These are phyloP conservation scores for Boletus pseudo-olivaceus DNA, from an alignment of 768 basidiomycete species.

Conservation along the genomic window DNA sequence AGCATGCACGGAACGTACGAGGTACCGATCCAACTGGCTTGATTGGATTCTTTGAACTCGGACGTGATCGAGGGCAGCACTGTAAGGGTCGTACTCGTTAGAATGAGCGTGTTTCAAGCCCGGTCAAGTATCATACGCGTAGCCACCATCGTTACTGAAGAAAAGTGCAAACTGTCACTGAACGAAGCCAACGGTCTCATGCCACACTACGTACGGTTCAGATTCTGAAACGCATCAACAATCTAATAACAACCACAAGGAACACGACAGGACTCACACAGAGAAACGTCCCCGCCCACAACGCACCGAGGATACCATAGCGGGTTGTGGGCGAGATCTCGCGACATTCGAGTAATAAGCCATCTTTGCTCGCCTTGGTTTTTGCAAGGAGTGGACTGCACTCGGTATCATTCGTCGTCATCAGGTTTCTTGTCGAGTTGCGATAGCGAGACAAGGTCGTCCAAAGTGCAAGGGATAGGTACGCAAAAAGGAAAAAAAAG, in stretches of 20 bases:
- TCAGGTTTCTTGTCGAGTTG: background rate
- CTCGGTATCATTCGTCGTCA: conserved; percentile 16
- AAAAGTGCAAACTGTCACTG: background rate
- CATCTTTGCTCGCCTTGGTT: background rate
- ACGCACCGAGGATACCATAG: conserved; percentile 60
- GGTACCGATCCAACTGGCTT: conserved; percentile 29
- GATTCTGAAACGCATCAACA: background rate
- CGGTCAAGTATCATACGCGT: conserved; percentile 7
- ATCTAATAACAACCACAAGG: background rate
- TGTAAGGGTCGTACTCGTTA: background rate
- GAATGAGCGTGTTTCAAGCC: background rate
- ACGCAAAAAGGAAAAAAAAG: background rate
- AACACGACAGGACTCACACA: conserved; percentile 44
- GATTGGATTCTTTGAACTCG: conserved; percentile 25
- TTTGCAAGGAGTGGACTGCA: conserved; percentile 26
- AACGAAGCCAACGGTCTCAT: background rate
- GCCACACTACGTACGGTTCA: conserved; percentile 11
- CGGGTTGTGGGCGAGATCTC: conserved; percentile 57
- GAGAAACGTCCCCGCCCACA: conserved; percentile 70
- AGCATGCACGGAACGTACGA: conserved; percentile 10
- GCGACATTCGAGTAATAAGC: conserved; percentile 44
- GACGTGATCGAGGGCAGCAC: conserved; percentile 20
- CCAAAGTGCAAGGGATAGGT: too few species aligned
- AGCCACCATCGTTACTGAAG: conserved; percentile 25
- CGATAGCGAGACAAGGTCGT: too few species aligned